Conservation (phyloP, 352 stramenopile species). For the Phytophthora quininea region DNA sequence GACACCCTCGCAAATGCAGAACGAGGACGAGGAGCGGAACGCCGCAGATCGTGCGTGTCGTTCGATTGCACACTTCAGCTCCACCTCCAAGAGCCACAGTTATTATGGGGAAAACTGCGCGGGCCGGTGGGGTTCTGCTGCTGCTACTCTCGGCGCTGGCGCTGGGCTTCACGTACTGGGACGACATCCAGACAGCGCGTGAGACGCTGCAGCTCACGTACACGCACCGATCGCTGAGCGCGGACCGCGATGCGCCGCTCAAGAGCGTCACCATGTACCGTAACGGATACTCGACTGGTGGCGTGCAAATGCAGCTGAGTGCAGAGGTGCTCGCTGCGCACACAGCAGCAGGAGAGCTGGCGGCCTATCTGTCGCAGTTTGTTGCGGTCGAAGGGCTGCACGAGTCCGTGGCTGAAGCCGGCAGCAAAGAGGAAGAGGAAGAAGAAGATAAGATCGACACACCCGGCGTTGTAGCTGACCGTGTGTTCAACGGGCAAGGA, state of each 20-base stretch:
- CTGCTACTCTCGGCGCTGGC: constrained; percentile 43
- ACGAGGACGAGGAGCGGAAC: background rate
- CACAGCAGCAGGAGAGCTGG: constrained; percentile 52
- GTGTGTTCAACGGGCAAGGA: constrained; percentile 76
- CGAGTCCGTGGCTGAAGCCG: constrained; percentile 24
- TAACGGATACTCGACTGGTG: constrained; percentile 80
- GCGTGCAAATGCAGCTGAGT: constrained; percentile 74
- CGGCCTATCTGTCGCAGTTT: constrained; percentile 84
- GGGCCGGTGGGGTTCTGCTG: constrained; percentile 46
- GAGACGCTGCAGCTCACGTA: constrained; percentile 75
- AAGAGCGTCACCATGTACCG: constrained; percentile 83
- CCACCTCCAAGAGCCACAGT: constrained; percentile 10
- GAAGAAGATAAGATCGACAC: constrained; percentile 14
- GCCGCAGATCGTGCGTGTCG: background rate
- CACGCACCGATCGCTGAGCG: constrained; percentile 56
- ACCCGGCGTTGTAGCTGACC: constrained; percentile 54
- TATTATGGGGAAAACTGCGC: constrained; percentile 60
- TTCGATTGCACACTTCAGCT: constrained; percentile 13
- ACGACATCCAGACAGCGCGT: constrained; percentile 39
- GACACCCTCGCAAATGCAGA: too few relatives aligned
- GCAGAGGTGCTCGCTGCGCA: constrained; percentile 61
- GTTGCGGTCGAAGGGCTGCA: constrained; percentile 66
- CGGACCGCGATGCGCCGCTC: constrained; percentile 32
- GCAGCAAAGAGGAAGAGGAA: constrained; percentile 29
- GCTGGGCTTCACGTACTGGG: constrained; percentile 60